Conservation (phyloP, 495 filamentous ascomycete genomes). For the Usnea hakonensis region DNA sequence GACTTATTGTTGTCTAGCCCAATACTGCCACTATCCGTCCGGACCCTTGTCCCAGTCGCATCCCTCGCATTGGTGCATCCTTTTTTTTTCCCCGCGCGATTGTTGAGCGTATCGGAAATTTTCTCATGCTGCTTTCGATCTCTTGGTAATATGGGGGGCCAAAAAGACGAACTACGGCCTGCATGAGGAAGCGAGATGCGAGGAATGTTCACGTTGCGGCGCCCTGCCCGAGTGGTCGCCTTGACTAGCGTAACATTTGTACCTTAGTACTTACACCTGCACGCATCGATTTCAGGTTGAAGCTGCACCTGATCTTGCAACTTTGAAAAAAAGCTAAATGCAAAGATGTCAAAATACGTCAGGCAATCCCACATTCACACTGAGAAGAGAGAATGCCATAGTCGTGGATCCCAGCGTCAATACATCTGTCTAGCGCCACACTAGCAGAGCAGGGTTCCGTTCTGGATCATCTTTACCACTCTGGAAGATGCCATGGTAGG, state of each 20-base stretch:
- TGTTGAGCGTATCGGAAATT: slow-evolving; percentile 15
- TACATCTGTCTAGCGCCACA: slow-evolving; percentile 16
- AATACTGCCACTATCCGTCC: slow-evolving; percentile 9
- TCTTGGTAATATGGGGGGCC: neutral
- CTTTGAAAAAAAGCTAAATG: neutral
- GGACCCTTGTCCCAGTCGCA: slow-evolving; percentile 9
- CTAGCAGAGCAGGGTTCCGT: slow-evolving; percentile 24
- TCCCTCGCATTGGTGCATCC: neutral
- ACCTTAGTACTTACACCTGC: neutral
- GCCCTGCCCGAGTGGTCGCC: neutral
- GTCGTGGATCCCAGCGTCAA: slow-evolving; percentile 1
- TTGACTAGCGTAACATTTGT: neutral
- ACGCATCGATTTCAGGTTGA: neutral
- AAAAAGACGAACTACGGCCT: slow-evolving; percentile 10
- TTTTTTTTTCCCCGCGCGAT: slow-evolving; percentile 13
- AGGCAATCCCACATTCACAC: neutral
- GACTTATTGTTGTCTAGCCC: slow-evolving; percentile 4
- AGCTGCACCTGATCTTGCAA: neutral
- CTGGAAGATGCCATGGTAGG: neutral
- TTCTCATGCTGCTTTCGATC: slow-evolving; percentile 5
- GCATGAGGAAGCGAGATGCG: slow-evolving; percentile 11
- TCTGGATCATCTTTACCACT: slow-evolving; percentile 9
- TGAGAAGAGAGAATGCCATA: neutral
- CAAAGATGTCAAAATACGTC: neutral
- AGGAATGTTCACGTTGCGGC: slow-evolving; percentile 14